Conservation (phyloP, 2,329 filamentous ascomycete genomes). For the Leptographium galeiforme region DNA sequence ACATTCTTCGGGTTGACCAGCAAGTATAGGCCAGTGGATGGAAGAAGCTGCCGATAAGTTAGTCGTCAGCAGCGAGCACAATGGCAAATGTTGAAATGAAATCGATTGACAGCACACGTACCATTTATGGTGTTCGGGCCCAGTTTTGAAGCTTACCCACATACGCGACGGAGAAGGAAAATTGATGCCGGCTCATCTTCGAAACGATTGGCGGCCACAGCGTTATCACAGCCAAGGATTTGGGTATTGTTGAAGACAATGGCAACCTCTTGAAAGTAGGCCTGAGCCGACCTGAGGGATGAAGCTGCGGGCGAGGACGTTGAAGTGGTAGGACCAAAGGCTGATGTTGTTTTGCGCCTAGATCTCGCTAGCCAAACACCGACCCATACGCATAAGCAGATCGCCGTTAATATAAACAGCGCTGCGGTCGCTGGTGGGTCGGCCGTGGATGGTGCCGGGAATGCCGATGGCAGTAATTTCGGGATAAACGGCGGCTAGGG, state of each 20-base stretch:
- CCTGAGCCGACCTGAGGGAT: constrained; percentile 16
- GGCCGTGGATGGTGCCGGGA: constrained; percentile 18
- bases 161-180: constrained; percentile 28
- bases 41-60: not conserved
- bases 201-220: constrained; percentile 20
- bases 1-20: constrained; percentile 33
- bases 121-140: constrained; percentile 25
- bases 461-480: constrained; percentile 33
- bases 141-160: constrained; percentile 34
- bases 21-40: constrained; percentile 22
- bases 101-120: not conserved
- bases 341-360: constrained; percentile 8
- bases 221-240: constrained; percentile 27
- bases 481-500: constrained; percentile 16
- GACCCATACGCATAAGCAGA: not conserved
- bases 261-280: constrained; percentile 35
- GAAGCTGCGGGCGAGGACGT: constrained; percentile 17
- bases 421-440: not conserved
- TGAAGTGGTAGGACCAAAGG: constrained; percentile 28
- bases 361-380: constrained; percentile 4
- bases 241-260: constrained; percentile 40
- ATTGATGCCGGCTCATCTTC: constrained; percentile 26
- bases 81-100: constrained; percentile 1
- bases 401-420: constrained; percentile 13
- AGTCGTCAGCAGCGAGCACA: not conserved